These are phyloP conservation scores for Castanea crenata DNA, from an alignment of 306 rosid species.

Conservation along the genomic window DNA sequence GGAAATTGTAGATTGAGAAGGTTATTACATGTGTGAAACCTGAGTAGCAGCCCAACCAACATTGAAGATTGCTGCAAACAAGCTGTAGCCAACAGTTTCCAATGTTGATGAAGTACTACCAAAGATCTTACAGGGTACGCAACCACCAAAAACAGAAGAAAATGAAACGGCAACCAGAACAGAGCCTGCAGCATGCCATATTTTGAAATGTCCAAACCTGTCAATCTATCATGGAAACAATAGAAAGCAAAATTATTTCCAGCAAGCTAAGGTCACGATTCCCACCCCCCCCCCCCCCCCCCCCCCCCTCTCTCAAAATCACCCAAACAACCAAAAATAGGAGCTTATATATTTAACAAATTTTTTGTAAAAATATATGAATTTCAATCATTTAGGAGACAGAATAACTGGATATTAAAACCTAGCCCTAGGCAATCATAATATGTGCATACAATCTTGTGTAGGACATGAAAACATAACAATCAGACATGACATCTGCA, in stretches of 20 bases:
- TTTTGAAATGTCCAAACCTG: slow-evolving; percentile 90
- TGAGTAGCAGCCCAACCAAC: slow-evolving; percentile 98
- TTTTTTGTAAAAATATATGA: not conserved
- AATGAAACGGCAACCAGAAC: slow-evolving; percentile 88
- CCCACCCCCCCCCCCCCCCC: not conserved
- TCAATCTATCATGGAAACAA: slow-evolving; percentile 69
- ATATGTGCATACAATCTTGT: not conserved
- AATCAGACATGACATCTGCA: not conserved
- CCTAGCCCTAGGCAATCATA: not conserved
- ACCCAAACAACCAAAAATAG: slow-evolving; percentile 1
- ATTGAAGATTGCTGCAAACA: slow-evolving; percentile 89
- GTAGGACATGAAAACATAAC: not conserved
- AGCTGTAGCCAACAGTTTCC: slow-evolving; percentile 78
- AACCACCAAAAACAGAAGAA: slow-evolving; percentile 95
- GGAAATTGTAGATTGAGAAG: slow-evolving; percentile 16
- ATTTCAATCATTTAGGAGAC: slow-evolving; percentile 6
- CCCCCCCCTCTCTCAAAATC: not conserved
- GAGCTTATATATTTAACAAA: not conserved
- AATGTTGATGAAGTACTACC: slow-evolving; percentile 47
- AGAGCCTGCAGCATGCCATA: slow-evolving; percentile 99
- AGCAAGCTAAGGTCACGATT: slow-evolving; percentile 18
- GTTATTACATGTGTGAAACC: slow-evolving; percentile 91
- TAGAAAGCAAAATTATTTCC: slow-evolving; percentile 15
- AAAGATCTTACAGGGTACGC: slow-evolving; percentile 72
- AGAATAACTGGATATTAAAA: slow-evolving; percentile 9